Evolutionary conservation across 768 basidiomycete genomes (phyloP), one percentile per base, ranked within the genome.

Genomic region (Phylloporus rhodoxanthus): DNA sequence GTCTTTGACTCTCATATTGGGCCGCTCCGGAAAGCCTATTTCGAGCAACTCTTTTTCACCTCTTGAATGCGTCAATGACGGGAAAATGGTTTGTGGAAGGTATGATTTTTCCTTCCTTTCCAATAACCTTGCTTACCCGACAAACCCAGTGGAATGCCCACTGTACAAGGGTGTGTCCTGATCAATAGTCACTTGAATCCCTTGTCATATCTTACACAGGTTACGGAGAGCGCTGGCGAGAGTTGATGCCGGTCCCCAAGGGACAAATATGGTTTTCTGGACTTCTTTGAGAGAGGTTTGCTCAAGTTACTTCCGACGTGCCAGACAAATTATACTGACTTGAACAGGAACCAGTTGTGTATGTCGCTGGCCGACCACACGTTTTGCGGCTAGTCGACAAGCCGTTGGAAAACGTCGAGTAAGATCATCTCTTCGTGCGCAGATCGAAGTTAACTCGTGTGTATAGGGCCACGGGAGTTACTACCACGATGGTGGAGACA

Each of bases 401-500:
- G 40, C 96, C 96, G 0, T 70, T 98, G 20, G 90, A 91, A 68
- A 99, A 99, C 57, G 89, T 99, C 46, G 87, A 98, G 88, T 95
- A 70, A 69, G 83, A 11, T 8, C 30, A 17, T 45, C 4, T 28
- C 40, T 32, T 34, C 2, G 19, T 13, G 28, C 38, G 1, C 9
- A 47, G 17, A n/a, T n/a, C 30, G 11, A 25, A 25, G 15, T 36
- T 53, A 5, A 51, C 15, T 43, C 23, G 33, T 28, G 23, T 50
- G 8, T 38, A 0, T 55, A 93, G 91, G 59, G 91, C 95, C 3
- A 98, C 96, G 0, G 96, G 96, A 20, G 85, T 98, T 3, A 88
- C 91, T 0, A 94, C 93, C 1, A 74, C 76, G 6, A 83, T 90
- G 29, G 96, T 98, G 3, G 96, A 98, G 66, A 74, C 75, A 25